Percentiles rank a stretch among this genome's conserved stretches.
Conservation (phyloP, 2,329 filamentous ascomycete genomes). For the Penicillium sp. region DNA sequence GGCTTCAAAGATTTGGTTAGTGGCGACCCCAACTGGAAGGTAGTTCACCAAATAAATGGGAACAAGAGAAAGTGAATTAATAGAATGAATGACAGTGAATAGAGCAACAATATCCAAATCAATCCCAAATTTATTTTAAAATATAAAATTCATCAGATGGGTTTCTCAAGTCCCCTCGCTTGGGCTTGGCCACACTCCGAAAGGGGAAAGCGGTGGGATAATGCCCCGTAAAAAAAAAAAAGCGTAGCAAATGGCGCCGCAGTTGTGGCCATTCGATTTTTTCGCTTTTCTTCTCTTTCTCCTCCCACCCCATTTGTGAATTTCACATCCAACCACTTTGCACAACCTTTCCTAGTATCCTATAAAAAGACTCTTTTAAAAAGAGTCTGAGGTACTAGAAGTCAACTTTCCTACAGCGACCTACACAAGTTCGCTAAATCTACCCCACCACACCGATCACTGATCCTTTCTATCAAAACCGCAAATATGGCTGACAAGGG, state of each 20-base stretch:
- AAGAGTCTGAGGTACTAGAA: constrained; percentile 38
- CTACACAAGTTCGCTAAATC: constrained; percentile 35
- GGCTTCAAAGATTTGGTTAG: constrained; percentile 21
- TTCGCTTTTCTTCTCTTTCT: constrained; percentile 22
- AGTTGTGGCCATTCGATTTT: constrained; percentile 21
- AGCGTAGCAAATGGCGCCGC: constrained; percentile 22
- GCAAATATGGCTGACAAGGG: constrained; percentile 98
- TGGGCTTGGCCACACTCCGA: constrained; percentile 7
- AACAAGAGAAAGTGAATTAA: constrained; percentile 15
- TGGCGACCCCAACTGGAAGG: constrained; percentile 8
- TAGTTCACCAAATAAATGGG: constrained; percentile 14
- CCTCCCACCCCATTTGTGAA: constrained; percentile 25
- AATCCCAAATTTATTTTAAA: not conserved
- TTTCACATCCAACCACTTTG: constrained; percentile 20
- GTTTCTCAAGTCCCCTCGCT: constrained; percentile 14
- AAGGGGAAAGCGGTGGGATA: constrained; percentile 18
- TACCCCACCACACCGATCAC: constrained; percentile 55
- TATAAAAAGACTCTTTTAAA: constrained; percentile 25
- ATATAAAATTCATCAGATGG: not conserved
- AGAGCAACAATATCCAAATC: constrained; percentile 1
- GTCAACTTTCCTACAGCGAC: constrained; percentile 24
- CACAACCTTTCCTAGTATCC: constrained; percentile 28
- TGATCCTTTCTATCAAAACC: constrained; percentile 59
- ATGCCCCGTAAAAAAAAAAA: constrained; percentile 22
- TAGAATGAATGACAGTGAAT: constrained; percentile 10